Conservation (phyloP, 371 early-diverging fungal genomes). For the Dichotomocladium elegans region DNA sequence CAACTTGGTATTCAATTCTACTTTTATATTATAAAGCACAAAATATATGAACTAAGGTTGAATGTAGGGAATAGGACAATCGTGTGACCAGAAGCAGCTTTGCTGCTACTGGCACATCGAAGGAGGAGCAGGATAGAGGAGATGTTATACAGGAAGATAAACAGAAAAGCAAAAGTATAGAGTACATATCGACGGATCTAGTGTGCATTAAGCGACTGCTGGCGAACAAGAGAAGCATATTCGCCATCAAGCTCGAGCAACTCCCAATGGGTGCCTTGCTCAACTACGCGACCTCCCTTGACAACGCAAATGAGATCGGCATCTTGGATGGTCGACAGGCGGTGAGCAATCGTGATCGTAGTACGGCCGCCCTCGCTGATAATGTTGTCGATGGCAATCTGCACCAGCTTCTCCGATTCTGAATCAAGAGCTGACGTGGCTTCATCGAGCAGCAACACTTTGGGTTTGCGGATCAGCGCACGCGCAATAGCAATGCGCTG, state of each 20-base stretch:
- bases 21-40: too few relatives aligned
- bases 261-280: conserved; percentile 79
- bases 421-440: conserved; percentile 92
- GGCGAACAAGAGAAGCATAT: conserved; percentile 28
- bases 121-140: too few relatives aligned
- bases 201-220: conserved; percentile 34
- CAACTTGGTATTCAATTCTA: too few relatives aligned
- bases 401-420: conserved; percentile 82
- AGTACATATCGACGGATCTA: not conserved
- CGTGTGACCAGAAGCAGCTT: too few relatives aligned
- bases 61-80: too few relatives aligned
- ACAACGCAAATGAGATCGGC: conserved; percentile 77
- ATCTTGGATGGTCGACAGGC: conserved; percentile 63
- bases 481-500: conserved; percentile 40
- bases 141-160: too few relatives aligned
- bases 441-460: conserved; percentile 89
- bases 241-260: conserved; percentile 43
- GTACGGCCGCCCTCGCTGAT: conserved; percentile 48
- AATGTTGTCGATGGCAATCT: conserved; percentile 77
- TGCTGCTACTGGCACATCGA: too few relatives aligned
- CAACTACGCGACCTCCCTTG: conserved; percentile 72
- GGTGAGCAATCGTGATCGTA: conserved; percentile 64
- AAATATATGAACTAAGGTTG: too few relatives aligned
- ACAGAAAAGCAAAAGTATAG: too few relatives aligned
- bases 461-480: conserved; percentile 75